These are phyloP conservation scores for Coniochaeta ligniaria DNA, from an alignment of 2,329 filamentous ascomycete genomes.

Conservation along the genomic window DNA sequence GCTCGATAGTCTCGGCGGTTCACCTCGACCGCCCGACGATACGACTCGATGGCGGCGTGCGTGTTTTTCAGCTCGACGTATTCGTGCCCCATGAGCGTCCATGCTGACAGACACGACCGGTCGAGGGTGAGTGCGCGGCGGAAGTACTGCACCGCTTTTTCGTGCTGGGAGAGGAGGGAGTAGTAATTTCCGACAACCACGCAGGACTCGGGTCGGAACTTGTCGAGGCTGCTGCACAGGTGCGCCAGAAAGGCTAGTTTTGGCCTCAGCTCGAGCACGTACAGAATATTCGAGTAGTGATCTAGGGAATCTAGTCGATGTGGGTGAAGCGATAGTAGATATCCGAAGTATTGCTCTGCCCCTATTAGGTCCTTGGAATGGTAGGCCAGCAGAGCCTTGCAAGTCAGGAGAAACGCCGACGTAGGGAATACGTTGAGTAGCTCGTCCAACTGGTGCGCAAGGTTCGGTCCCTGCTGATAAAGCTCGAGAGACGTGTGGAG, in stretches of 20 bases:
- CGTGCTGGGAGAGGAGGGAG: slow-evolving; percentile 85
- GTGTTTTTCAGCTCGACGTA: slow-evolving; percentile 99
- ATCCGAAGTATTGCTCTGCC: slow-evolving; percentile 63
- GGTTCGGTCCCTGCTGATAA: slow-evolving; percentile 72
- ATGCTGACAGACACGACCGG: slow-evolving; percentile 83
- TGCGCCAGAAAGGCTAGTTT: slow-evolving; percentile 91
- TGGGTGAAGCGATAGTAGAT: slow-evolving; percentile 68
- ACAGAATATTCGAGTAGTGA: slow-evolving; percentile 95
- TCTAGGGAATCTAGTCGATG: slow-evolving; percentile 82
- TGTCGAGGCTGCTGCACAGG: slow-evolving; percentile 83
- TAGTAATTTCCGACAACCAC: slow-evolving; percentile 98
- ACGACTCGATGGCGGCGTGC: slow-evolving; percentile 94
- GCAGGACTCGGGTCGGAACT: slow-evolving; percentile 93
- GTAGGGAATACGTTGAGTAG: slow-evolving; percentile 78
- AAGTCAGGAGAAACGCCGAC: slow-evolving; percentile 85
- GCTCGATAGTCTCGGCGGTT: slow-evolving; percentile 95
- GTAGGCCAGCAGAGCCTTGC: slow-evolving; percentile 80
- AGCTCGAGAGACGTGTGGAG: slow-evolving; percentile 86
- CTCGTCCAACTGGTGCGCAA: slow-evolving; percentile 69
- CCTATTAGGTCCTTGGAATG: slow-evolving; percentile 76
- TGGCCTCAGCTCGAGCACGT: slow-evolving; percentile 80
- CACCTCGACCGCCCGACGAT: slow-evolving; percentile 88
- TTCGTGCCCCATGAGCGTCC: slow-evolving; percentile 98
- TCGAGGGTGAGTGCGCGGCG: slow-evolving; percentile 86
- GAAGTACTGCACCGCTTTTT: slow-evolving; percentile 98